Conservation (phyloP, 1,284 basidiomycete genomes). For the Grifola frondosa region DNA sequence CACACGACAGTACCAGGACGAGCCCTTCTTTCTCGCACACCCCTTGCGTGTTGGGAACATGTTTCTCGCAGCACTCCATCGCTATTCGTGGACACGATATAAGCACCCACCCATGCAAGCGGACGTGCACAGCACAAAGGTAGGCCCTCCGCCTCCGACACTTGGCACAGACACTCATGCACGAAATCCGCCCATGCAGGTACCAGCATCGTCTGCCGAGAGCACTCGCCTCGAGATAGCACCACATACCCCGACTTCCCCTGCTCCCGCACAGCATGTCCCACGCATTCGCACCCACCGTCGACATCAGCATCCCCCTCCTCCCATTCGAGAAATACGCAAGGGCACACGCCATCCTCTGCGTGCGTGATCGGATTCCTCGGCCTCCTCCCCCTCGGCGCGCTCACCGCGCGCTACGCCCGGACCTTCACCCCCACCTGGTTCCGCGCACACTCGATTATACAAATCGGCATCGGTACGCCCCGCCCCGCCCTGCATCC, state of each 20-base stretch:
- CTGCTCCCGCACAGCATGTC: too few relatives aligned
- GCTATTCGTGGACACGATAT: not conserved
- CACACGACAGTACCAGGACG: too few relatives aligned
- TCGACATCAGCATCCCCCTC: conserved; percentile 12
- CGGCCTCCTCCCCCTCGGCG: conserved; percentile 27
- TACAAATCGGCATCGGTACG: conserved; percentile 20
- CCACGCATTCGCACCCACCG: not conserved
- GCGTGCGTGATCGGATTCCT: conserved; percentile 28
- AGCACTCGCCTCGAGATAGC: too few relatives aligned
- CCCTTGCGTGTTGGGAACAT: not conserved
- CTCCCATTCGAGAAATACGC: conserved; percentile 24
- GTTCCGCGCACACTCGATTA: conserved; percentile 22
- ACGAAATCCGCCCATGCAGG: too few relatives aligned
- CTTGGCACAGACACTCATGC: too few relatives aligned
- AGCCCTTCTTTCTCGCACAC: not conserved
- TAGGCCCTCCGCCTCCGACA: too few relatives aligned
- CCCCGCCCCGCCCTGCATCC: not conserved
- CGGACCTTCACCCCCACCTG: conserved; percentile 25
- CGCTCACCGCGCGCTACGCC: conserved; percentile 26
- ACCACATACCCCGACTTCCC: too few relatives aligned
- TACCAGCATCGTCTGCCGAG: too few relatives aligned
- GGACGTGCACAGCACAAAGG: too few relatives aligned
- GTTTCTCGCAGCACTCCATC: not conserved
- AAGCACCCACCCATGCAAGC: not conserved
- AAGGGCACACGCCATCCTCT: conserved; percentile 36